Percentiles rank a stretch among this genome's conserved stretches.
These are phyloP conservation scores for Apiotrichum sp. DNA, from an alignment of 1,284 basidiomycete species.

Conservation along the genomic window DNA sequence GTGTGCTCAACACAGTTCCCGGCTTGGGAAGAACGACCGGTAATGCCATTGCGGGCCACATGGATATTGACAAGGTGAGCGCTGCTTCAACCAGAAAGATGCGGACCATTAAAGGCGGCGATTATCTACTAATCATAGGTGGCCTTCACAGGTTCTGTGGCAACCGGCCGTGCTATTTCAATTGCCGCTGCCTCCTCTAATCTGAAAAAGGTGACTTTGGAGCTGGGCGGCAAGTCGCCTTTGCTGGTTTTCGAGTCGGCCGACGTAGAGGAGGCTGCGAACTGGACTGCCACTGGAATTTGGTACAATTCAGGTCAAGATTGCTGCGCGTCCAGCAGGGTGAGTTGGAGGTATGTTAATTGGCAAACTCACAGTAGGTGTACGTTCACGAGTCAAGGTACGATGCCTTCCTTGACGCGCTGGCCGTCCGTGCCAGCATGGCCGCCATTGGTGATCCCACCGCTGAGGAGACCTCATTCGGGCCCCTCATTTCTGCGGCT, in stretches of 20 bases:
- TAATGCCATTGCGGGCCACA: slow-evolving; percentile 69
- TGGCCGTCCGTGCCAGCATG: slow-evolving; percentile 63
- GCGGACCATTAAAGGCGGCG: too few species aligned
- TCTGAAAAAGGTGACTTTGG: slow-evolving; percentile 62
- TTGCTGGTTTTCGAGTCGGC: slow-evolving; percentile 50
- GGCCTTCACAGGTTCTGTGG: slow-evolving; percentile 56
- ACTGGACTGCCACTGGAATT: slow-evolving; percentile 38
- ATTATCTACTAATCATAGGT: slow-evolving; percentile 69
- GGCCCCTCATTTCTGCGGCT: slow-evolving; percentile 72
- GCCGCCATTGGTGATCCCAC: slow-evolving; percentile 67
- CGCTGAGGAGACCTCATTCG: slow-evolving; percentile 65
- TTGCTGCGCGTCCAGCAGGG: slow-evolving; percentile 61
- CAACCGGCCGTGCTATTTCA: slow-evolving; percentile 79
- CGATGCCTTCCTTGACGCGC: slow-evolving; percentile 64
- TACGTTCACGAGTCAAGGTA: slow-evolving; percentile 77
- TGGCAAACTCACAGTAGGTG: slow-evolving; percentile 51
- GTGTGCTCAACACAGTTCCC: slow-evolving; percentile 83
- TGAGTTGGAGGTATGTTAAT: slow-evolving; percentile 56
- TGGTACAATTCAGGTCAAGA: slow-evolving; percentile 37
- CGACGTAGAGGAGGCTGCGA: slow-evolving; percentile 67
- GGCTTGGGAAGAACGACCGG: slow-evolving; percentile 82
- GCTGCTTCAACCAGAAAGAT: background rate
- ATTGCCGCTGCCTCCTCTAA: slow-evolving; percentile 75
- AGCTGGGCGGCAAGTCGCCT: slow-evolving; percentile 53
- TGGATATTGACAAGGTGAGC: slow-evolving; percentile 65